Conservation (phyloP, 2,329 filamentous ascomycete genomes). For the Tothia fuscella region DNA sequence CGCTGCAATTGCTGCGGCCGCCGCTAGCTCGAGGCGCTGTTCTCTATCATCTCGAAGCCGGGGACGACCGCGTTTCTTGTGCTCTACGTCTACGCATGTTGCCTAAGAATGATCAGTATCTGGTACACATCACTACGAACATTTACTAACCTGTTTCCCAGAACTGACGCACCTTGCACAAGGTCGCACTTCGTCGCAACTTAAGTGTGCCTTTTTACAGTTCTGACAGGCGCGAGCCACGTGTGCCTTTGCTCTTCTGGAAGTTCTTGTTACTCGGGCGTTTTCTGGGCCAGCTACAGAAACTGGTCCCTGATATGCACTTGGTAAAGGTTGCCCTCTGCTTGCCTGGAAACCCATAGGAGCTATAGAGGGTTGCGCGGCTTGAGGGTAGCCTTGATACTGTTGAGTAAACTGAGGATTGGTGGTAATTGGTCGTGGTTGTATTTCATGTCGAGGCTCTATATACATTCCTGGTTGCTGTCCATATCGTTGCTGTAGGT, state of each 20-base stretch:
- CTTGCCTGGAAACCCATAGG: not conserved
- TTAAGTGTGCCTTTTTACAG: constrained; percentile 72
- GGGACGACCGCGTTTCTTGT: constrained; percentile 73
- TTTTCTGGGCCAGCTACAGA: constrained; percentile 1
- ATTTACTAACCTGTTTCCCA: constrained; percentile 48
- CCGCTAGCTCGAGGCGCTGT: constrained; percentile 8
- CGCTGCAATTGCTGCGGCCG: constrained; percentile 4
- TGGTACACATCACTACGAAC: not conserved
- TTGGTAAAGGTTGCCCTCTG: not conserved
- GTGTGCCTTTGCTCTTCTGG: constrained; percentile 55
- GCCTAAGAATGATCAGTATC: constrained; percentile 38
- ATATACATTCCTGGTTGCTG: constrained; percentile 2
- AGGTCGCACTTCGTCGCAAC: constrained; percentile 55
- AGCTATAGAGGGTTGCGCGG: not conserved
- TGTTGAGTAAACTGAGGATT: not conserved
- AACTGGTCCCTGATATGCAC: constrained; percentile 6
- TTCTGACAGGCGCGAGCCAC: constrained; percentile 77
- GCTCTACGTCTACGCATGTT: constrained; percentile 69
- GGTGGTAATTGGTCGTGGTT: not conserved
- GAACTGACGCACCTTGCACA: constrained; percentile 67
- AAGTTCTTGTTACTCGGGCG: not conserved
- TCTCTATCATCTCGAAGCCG: constrained; percentile 54
- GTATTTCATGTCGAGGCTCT: constrained; percentile 6
- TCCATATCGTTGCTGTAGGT: constrained; percentile 5
- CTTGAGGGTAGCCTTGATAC: not conserved